Evolutionary conservation across 192 early-diverging fungal species (phyloP), one percentile per base, ranked within the genome.

Genomic region (Rhizoclosmatium globosum): DNA sequence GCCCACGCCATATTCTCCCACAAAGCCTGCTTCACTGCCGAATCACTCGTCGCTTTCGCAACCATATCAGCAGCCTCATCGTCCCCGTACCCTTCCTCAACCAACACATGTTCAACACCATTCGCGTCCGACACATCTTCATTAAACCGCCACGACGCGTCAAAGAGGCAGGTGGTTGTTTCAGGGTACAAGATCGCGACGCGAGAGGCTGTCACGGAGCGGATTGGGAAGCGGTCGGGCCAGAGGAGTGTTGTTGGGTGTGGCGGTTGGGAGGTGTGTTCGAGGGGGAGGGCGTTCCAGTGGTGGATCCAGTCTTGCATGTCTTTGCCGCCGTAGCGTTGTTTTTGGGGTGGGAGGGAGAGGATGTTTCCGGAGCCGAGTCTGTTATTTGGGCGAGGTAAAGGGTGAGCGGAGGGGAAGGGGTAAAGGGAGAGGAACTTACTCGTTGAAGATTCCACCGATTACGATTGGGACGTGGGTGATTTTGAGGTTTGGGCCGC

Each of bases 381-480:
- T 43, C 76, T 77, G 59, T 65, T 64, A 17, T 65, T 53, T 17
- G 17, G 0, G 17, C 1, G 17, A 17, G 9, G 17, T 53, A 53
- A 13, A 13, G 46, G 6, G 9, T 13, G 50, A 13, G 50, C 6
- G 50, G 17, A n/a, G n/a, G n/a, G n/a, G n/a, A n/a, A 53, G 17
- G 50, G 17, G 50, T 13, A 1, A 53, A 53, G 9, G 17, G 17
- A 13, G 17, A 53, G 0, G 11, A 9, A 47, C 62, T 75, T 13
- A 81, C 65, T 60, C 42, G 17, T 81, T 81, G 39, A 81, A 81
- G 4, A 81, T 17, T 42, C 60, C 76, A 23, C 79, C 79, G 4
- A 81, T 64, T 7, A 81, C 7, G 39, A 81, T 50, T 9, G 79
- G 79, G 4, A 69, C 19, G 42, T 73, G 11, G 0, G 42, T 64